Evolutionary conservation across 179 eudicot species (phyloP), one percentile per base, ranked within the genome.

Genomic region (Camellia oleifera): DNA sequence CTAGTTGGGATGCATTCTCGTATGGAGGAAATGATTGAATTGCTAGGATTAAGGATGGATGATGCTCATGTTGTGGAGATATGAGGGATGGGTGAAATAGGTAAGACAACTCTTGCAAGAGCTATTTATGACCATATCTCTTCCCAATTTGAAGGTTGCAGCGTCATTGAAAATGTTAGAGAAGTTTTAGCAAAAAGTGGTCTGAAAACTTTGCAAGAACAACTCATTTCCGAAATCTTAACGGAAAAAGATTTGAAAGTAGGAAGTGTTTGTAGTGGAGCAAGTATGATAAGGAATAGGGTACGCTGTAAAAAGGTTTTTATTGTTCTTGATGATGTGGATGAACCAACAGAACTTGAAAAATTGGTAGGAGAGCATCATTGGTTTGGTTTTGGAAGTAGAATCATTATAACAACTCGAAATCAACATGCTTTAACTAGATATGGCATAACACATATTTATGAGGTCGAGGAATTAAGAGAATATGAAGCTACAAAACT

Each of bases 31-130:
- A 72, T 77, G 60, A 65, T 18, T 7, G 4, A 12, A 63, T 63
- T 65, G 61, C 40, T 77, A 23, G 67, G 32, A 7, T 13, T 63
- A 14, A 12, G 8, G 9, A 18, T 15, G 14, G 46, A 64, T 50
- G 71, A 50, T 45, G 48, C 23, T 77, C 71, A 20, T 65, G 11
- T 50, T 5, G 15, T 77, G 12, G 79, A 72, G 0, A 48, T 77
- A 48, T 77, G 79, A 72, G 79, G 79, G 20, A 77, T 77, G 79
- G 79, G 79, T 12, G 79, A 72, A 10, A 64, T 77, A 77, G 79
- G 79, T 1, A 64, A 77, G 68, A 46, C 72, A 20, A 77, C 72
- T 32, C 64, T 77, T 48, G 71, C 79, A 14, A 4, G 57, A 64
- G 60, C 46, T 64, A 61, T 77, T 20, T 65, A 23, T 77, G 62